Base-by-base conservation (phyloP, 2,329 filamentous ascomycete genomes). In the Aspergillus chevalieri region DNA sequence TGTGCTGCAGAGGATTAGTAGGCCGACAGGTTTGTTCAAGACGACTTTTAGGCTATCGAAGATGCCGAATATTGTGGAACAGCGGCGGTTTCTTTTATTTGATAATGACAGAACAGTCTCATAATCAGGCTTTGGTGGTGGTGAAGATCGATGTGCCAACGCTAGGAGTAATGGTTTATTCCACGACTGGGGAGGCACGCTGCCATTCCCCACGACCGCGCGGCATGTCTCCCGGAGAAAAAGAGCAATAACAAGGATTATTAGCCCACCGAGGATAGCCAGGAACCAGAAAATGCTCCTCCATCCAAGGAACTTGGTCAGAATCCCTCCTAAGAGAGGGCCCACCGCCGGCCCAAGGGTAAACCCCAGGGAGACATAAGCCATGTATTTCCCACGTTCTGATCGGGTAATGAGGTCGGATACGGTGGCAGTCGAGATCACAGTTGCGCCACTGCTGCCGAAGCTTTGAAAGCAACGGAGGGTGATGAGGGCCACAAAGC, bases 231-330 rank as follows among this genome's bases (percentile, higher is more conserved):
- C 68, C 1, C 66, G 68, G 14, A 70, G 61, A 47, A 61, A 57
- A 4, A 61, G 10, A 1, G 64, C 43, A 0, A 52, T 51, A 1
- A 62, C 10, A 15, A 59, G 52, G 19, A 63, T 67, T 1, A 57
- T 53, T 0, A 60, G 65, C 0, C 69, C 63, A 24, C 72, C 60
- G n/a, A 14, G 7, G n/a, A 79, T 74, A 7, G 72, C 64, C 2
- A 81, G 64, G 49, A 79, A 77, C 75, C 77, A 80, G 53, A 81
- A 81, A 6, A 80, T 72, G 1, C 69, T 67, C 36, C 70, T 64
- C 77, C 78, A 81, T 0, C 77, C 77, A 0, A 79, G 56, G 34
- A 69, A 68, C 44, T 75, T 69, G 0, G 71, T 67, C 0, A 81
- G 52, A 0, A 73, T 59, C 6, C 78, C 78, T 0, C 78, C 78